A percentile compares a stretch with the other conserved stretches of the same genome.
Conservation (phyloP, 495 filamentous ascomycete species). For the Aspergillus campestris region DNA sequence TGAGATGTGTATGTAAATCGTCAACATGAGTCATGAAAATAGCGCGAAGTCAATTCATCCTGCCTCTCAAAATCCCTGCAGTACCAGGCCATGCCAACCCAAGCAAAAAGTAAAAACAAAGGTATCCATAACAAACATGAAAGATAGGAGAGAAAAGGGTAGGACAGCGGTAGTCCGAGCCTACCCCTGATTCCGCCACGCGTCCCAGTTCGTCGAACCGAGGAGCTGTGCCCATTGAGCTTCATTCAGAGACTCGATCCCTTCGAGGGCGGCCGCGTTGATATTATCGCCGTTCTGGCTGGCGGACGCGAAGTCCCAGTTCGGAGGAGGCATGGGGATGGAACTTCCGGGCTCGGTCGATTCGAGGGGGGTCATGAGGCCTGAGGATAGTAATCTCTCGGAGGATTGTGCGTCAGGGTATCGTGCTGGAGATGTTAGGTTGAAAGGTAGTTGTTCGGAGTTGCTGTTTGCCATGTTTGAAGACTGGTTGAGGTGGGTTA, state of each 20-base stretch:
- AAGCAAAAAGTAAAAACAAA: too few species aligned
- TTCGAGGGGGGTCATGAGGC: conserved; percentile 6
- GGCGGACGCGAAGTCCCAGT: conserved; percentile 19
- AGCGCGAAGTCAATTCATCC: too few species aligned
- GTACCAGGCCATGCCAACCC: too few species aligned
- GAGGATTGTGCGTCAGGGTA: not conserved
- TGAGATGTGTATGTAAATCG: too few species aligned
- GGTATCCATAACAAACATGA: not conserved
- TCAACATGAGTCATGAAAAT: too few species aligned
- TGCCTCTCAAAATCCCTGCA: too few species aligned
- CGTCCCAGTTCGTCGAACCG: conserved; percentile 7
- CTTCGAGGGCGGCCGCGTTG: conserved; percentile 13
- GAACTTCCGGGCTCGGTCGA: conserved; percentile 5
- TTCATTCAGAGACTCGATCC: conserved; percentile 20
- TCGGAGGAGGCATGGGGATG: conserved; percentile 9
- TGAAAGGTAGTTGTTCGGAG: too few species aligned
- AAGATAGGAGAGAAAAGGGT: not conserved
- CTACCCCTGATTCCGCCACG: conserved; percentile 7
- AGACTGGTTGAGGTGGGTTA: too few species aligned
- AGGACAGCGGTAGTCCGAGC: not conserved
- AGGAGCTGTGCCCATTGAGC: conserved; percentile 33
- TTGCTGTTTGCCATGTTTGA: too few species aligned
- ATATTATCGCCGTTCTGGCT: conserved; percentile 9
- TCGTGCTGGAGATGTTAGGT: not conserved
- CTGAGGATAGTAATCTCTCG: not conserved